Evolutionary conservation across 2,329 filamentous ascomycete species (phyloP).

Genomic region (Cercospora sp.): DNA sequence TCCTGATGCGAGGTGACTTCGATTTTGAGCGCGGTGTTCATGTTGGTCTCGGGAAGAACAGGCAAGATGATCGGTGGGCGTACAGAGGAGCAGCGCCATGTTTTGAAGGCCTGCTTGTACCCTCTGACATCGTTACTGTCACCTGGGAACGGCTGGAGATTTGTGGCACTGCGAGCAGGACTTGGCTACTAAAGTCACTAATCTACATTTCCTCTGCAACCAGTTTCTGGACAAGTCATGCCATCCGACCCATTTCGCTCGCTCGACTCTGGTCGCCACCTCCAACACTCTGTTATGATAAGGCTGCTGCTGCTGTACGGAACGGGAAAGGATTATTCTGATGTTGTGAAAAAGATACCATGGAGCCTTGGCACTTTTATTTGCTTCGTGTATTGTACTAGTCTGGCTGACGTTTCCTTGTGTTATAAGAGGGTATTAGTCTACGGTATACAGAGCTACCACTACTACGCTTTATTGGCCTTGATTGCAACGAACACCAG

Average conservation of each 20-base stretch:
- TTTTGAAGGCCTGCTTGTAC: conserved; percentile 2
- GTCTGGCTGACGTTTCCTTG: conserved; percentile 21
- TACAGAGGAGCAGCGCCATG: conserved; percentile 2
- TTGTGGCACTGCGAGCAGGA: conserved; percentile 23
- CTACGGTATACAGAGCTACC: conserved; percentile 17
- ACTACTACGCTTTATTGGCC: neutral
- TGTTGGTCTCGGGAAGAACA: conserved; percentile 16
- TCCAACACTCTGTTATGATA: conserved; percentile 6
- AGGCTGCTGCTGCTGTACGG: neutral
- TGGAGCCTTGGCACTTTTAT: conserved; percentile 28
- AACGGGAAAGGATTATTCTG: conserved; percentile 11
- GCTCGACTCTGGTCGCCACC: neutral
- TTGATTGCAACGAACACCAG: neutral
- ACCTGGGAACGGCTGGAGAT: conserved; percentile 17
- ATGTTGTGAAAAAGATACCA: conserved; percentile 35
- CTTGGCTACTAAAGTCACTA: conserved; percentile 33
- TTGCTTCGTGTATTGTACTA: conserved; percentile 26
- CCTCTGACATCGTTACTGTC: conserved; percentile 9
- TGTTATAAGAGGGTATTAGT: conserved; percentile 24
- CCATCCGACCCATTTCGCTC: conserved; percentile 4
- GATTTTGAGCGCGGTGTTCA: conserved; percentile 29
- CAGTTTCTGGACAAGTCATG: conserved; percentile 23
- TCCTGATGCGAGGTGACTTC: conserved; percentile 9
- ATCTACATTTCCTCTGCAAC: conserved; percentile 33
- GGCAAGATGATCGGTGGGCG: conserved; percentile 7